Evolutionary conservation across 352 stramenopile species (phyloP), one percentile per base, ranked within the genome.

Genomic region (Aphanomyces astaci): DNA sequence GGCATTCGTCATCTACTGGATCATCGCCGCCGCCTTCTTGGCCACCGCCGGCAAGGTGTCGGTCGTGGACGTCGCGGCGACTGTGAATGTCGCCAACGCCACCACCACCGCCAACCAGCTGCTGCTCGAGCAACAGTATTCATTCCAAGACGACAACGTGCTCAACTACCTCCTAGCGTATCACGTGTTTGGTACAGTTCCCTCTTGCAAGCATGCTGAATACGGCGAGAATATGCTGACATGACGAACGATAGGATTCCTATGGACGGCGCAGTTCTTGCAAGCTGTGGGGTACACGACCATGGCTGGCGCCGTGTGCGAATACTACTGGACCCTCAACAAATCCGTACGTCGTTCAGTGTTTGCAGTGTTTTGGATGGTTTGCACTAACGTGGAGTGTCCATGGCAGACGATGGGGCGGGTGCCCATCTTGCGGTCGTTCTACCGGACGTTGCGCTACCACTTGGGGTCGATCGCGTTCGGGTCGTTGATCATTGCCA

Each of bases 241-340:
- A 59, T 49, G 43, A 75, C 53, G 56, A 3, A 1, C 77, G 39
- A 51, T 76, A 57, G 54, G 82, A 0, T 51, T 89, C 52, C 75
- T 95, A 27, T 96, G 89, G 89, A 94, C 87, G 15, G 88, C 75
- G 59, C 83, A 94, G 74, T 90, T 97, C 68, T 86, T 97, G 71
- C 80, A 89, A 45, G 86, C 82, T 0, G 72, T 84, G 27, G 80
- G 80, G 4, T 88, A 88, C 75, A 82, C 81, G 40, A 90, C 82
- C 5, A 83, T 95, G 28, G 82, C 85, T 5, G 85, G 87, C 11
- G 83, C 79, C 33, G 89, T 94, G 66, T 89, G 85, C 66, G 78
- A 88, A 60, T 96, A 92, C 74, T 94, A 94, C 77, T 96, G 86
- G 79, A 96, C 87, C 19, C 69, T 87, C 30, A 79, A 92, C 73